Evolutionary conservation across 2,329 filamentous ascomycete genomes (phyloP), one percentile per base, ranked within the genome.

Genomic region (Xylariaceae sp.): DNA sequence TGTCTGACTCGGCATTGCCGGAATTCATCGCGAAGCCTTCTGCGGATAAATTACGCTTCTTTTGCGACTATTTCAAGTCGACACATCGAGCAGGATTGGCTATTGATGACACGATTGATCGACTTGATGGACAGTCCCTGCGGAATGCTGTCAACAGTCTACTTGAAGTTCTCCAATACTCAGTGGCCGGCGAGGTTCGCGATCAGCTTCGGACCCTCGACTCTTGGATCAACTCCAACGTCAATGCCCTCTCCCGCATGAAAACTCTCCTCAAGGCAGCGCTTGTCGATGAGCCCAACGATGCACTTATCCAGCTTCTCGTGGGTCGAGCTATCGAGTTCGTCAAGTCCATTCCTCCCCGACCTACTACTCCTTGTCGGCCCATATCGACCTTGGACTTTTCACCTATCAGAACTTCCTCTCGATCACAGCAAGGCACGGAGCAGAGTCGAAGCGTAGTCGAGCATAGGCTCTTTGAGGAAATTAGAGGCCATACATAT

Each of bases 401-500:
- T 23, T 18, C 47, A 18, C 47, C 47, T 23, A 9, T 18, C 17
- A 18, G 11, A 49, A 17, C 15, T 18, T 49, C 15, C 49, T 35
- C 49, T 11, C 5, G 9, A 35, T 51, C 49, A 51, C 17, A 30
- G 11, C 23, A 50, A 23, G 17, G 49, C 23, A 51, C 9, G 7
- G 49, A 51, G 49, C 23, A 34, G 49, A 51, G 10, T 51, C 10
- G 30, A 23, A 15, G 10, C 18, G 10, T 34, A 34, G 9, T 57
- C 23, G 49, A 60, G 55, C 7, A 17, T 17, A 50, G 53, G 55
- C n/a, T 58, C 5, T 58, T 56, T 35, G n/a, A 37, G 13, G 35
- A 60, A 48, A 60, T 58, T 10, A 49, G 42, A 50, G 50, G 45
- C 34, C 56, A 34, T 18, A 60, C 54, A 2, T 62, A 58, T 35